Base-by-base conservation (phyloP, 2,329 filamentous ascomycete species). In the Colletotrichum siamense region DNA sequence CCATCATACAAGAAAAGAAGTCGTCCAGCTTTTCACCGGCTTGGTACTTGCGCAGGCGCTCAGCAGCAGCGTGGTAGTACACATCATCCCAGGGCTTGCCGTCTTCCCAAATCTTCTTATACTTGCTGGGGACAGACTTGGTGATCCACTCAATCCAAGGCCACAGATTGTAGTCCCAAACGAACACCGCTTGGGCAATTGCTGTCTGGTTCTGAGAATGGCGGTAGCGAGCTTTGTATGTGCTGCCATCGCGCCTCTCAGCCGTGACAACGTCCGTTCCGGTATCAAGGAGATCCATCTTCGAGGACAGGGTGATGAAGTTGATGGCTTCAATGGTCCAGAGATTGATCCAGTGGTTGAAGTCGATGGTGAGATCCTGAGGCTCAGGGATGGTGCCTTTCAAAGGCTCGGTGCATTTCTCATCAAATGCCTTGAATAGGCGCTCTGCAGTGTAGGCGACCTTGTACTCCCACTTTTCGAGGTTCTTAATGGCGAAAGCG, bases 301-400 rank as follows among this genome's bases (percentile, higher is more conserved):
- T 84, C 65, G 90, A 86, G 2, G 84, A 87, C 0, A 91, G 83
- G 2, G 89, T 90, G 79, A 92, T 91, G 69, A 91, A 88, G 18
- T 88, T 88, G 66, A 91, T 91, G 5, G 89, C 89, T 74, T 92
- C 89, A 18, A 91, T 83, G 0, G 88, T 89, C 81, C 91, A 91
- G 82, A 89, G 90, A 80, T 91, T 91, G 28, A 86, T 85, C 87
- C 87, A 91, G 7, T 83, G 82, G 6, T 89, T 86, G 70, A 87
- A 89, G 78, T 91, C 88, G 22, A 91, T 82, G 1, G 83, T 88
- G 22, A 89, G 70, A 65, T 90, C 88, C 34, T 82, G 79, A 5
- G 83, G 75, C 8, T 80, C 77, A 0, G 84, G 83, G 6, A 69
- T 69, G 4, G 78, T 78, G 2, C 77, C 79, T n/a, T 82, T 79